phyloP scores from a whole-genome alignment of 805 yeast genomes.

The Candida hungchunana region DNA sequence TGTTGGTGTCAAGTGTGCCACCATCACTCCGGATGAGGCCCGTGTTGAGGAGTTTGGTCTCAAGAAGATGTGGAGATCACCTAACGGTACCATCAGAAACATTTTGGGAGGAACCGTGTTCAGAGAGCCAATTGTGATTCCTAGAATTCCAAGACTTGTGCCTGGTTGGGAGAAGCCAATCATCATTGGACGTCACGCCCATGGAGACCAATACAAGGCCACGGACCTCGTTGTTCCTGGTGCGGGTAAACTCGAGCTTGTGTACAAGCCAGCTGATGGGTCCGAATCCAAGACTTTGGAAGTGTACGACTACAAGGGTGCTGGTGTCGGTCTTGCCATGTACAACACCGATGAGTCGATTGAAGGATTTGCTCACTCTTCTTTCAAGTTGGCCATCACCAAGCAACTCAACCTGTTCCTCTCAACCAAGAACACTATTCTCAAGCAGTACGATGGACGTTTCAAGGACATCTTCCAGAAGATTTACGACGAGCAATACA shows the following conservation, averaged over 20 bases:
- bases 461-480: conserved; percentile 91
- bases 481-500: conserved; percentile 68
- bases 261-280: conserved; percentile 68
- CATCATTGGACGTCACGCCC: conserved; percentile 96
- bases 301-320: conserved; percentile 63
- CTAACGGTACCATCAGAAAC: conserved; percentile 96
- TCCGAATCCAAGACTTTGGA: conserved; percentile 49
- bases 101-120: conserved; percentile 94
- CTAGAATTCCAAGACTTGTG: conserved; percentile 80
- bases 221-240: conserved; percentile 80
- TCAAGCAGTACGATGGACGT: conserved; percentile 90
- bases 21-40: conserved; percentile 97
- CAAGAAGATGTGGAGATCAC: conserved; percentile 97
- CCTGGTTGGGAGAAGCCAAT: conserved; percentile 95
- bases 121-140: conserved; percentile 93
- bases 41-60: conserved; percentile 86
- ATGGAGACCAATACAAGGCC: conserved; percentile 95
- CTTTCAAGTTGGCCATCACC: conserved; percentile 81
- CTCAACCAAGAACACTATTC: conserved; percentile 91
- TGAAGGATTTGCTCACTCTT: conserved; percentile 82
- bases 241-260: conserved; percentile 75
- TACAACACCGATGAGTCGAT: conserved; percentile 94
- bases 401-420: conserved; percentile 77
- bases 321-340: conserved; percentile 84
- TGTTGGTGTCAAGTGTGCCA: conserved; percentile 96